Percentiles rank a stretch among this genome's conserved stretches.
Evolutionary conservation across 192 early-diverging fungal species (phyloP).

Genomic region (Entomortierella beljakovae): DNA sequence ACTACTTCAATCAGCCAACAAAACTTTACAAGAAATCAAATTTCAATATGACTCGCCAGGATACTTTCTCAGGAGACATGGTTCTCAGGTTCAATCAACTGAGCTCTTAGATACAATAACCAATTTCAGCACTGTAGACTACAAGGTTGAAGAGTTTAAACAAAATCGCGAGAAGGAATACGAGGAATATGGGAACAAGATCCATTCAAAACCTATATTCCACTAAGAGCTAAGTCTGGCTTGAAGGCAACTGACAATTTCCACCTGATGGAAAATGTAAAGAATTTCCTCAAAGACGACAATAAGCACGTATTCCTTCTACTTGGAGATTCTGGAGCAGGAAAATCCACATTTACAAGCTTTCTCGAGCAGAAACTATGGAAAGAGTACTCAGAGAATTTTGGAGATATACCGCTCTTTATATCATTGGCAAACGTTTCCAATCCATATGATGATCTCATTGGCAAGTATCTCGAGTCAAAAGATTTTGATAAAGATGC

Average conservation of each 20-base stretch:
- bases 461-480: not conserved
- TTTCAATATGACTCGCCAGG: too few relatives aligned
- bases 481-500: not conserved
- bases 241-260: not conserved
- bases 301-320: constrained; percentile 6
- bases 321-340: constrained; percentile 10
- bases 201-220: too few relatives aligned
- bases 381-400: not conserved
- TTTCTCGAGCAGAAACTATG: constrained; percentile 4
- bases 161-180: too few relatives aligned
- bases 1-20: too few relatives aligned
- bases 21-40: too few relatives aligned
- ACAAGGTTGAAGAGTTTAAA: too few relatives aligned
- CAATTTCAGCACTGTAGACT: too few relatives aligned
- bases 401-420: not conserved
- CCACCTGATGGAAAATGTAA: not conserved
- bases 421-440: not conserved
- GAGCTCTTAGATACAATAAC: too few relatives aligned
- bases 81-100: too few relatives aligned
- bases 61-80: too few relatives aligned
- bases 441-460: constrained; percentile 5
- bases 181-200: too few relatives aligned
- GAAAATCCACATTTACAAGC: constrained; percentile 13
- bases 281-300: not conserved
- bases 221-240: not conserved